Evolutionary conservation across 345 rosid species (phyloP).

Genomic region (Hibiscus trionum): DNA sequence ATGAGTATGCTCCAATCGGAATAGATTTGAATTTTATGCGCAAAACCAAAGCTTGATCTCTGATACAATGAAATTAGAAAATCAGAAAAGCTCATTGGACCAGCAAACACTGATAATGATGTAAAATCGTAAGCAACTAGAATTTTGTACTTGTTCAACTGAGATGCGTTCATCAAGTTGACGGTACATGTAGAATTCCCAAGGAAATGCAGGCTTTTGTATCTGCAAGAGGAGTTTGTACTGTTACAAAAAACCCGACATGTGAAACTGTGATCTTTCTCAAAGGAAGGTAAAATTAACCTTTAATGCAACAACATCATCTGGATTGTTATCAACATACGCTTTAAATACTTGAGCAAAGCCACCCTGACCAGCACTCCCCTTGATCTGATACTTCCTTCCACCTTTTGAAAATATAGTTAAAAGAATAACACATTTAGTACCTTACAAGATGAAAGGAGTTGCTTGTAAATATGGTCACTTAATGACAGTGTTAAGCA

Average conservation of each 20-base stretch:
- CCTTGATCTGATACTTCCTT: conserved; percentile 87
- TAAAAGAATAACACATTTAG: neutral
- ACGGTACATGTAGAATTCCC: conserved; percentile 96
- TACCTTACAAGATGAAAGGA: neutral
- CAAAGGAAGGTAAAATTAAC: conserved; percentile 18
- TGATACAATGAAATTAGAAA: conserved; percentile 28
- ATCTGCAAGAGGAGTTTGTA: conserved; percentile 42
- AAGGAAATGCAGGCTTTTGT: conserved; percentile 89
- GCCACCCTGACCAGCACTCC: conserved; percentile 93
- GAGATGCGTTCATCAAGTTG: conserved; percentile 75
- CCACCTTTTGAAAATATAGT: conserved; percentile 43
- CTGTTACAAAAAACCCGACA: neutral
- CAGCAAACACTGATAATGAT: conserved; percentile 10
- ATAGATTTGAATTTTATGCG: conserved; percentile 59
- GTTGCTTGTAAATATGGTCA: too few relatives aligned
- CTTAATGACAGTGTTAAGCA: too few relatives aligned
- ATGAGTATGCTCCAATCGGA: conserved; percentile 78
- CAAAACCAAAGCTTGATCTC: conserved; percentile 85
- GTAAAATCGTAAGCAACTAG: conserved; percentile 8
- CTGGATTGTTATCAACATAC: conserved; percentile 50
- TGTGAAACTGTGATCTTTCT: neutral
- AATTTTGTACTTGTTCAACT: conserved; percentile 44
- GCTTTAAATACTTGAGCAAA: conserved; percentile 93
- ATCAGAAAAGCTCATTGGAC: neutral
- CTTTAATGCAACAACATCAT: conserved; percentile 82